A percentile compares a stretch with the other conserved stretches of the same genome.
phyloP scores from a whole-genome alignment of 2,329 filamentous ascomycete species.

The Myriangium duriaei region DNA sequence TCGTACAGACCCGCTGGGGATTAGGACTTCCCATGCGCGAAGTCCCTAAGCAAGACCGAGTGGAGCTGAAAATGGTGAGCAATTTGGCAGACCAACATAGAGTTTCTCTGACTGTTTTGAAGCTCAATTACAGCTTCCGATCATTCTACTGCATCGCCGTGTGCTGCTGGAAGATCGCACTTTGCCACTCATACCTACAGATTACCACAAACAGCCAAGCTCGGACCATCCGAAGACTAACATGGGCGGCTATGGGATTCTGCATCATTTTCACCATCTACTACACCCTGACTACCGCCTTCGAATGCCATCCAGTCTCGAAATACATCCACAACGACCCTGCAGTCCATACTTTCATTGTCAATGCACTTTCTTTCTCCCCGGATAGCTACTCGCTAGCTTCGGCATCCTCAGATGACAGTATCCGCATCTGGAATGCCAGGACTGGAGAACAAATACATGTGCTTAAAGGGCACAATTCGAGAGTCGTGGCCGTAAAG shows the following conservation, averaged over 20 bases:
- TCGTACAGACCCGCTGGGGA: conserved; percentile 6
- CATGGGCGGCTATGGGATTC: conserved; percentile 3
- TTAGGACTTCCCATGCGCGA: conserved; percentile 5
- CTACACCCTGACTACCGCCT: conserved; percentile 7
- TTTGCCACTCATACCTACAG: conserved; percentile 6
- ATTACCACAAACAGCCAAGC: conserved; percentile 2
- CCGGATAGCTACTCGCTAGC: too few species aligned
- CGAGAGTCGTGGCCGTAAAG: too few species aligned
- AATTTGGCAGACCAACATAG: too few species aligned
- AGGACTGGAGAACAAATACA: too few species aligned
- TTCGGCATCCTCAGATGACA: too few species aligned
- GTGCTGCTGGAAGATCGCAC: conserved; percentile 8
- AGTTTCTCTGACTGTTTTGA: not conserved
- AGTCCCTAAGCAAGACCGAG: conserved; percentile 1
- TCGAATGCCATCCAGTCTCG: conserved; percentile 6
- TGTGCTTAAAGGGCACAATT: too few species aligned
- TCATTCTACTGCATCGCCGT: conserved; percentile 8
- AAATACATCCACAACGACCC: too few species aligned
- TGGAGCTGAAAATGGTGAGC: not conserved
- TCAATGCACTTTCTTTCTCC: too few species aligned
- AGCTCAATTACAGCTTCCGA: conserved; percentile 9
- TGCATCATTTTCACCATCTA: conserved; percentile 5
- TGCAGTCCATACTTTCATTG: too few species aligned
- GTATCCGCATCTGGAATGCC: too few species aligned
- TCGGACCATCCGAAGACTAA: conserved; percentile 3